Base-by-base conservation (phyloP, 2,329 filamentous ascomycete genomes). In the Pyricularia grisea region DNA sequence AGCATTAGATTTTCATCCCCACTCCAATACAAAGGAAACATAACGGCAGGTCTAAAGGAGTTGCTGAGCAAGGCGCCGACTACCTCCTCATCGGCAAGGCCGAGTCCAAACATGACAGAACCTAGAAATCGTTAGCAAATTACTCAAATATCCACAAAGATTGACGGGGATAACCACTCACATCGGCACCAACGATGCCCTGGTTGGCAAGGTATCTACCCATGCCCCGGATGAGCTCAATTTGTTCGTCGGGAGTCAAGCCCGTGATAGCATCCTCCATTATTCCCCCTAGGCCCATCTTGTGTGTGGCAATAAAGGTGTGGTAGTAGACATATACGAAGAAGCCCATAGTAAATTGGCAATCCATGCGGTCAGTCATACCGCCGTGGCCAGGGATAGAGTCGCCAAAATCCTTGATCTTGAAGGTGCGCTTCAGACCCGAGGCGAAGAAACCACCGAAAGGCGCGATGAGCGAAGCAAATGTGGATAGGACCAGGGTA, bases 291-390 rank as follows among this genome's bases (percentile, higher is more conserved):
- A 97, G 90, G 69, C 85, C 93, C 58, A 91, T 89, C 79, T 94
- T 93, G 83, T 97, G 89, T 7, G 93, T 85, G 4, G 94, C 94
- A 75, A 99, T 94, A 79, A 99, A 99, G 76, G 92, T 95, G 79
- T 97, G 94, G 81, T 96, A 99, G 82, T 99, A 99, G 87, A 99
- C 94, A 83, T 93, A 98, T 20, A 94, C 88, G 76, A 99, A 98
- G 80, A 97, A 95, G 10, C 95, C 95, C 95, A 99, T 99, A 83
- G 98, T 98, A 82, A 99, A 99, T 78, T 99, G 95, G 79, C 95
- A 99, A 78, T 99, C 95, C 94, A 99, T 98, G 71, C 95, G 92
- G 78, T 99, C 95, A 20, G 95, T 99, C 82, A 99, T 98, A 74
- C 95, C 95, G 71, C 95, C 95, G 76, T 99, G 95, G 27, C 95